Base-by-base conservation (phyloP, 106 monocot genomes). In the Dendrobium officinale region DNA sequence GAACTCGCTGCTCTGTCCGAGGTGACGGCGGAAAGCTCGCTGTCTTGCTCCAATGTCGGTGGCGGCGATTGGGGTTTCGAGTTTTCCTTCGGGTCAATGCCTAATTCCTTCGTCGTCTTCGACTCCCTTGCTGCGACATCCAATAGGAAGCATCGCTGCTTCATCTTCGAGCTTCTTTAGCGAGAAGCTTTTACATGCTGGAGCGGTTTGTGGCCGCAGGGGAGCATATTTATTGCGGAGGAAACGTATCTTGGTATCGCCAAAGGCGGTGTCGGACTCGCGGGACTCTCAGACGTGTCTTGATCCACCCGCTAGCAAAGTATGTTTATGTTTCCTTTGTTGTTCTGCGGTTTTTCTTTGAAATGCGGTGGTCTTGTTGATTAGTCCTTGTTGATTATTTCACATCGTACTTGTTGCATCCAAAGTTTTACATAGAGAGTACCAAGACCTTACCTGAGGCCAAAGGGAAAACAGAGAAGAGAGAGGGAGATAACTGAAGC, bases 241-340 rank as follows among this genome's bases (percentile, higher is more conserved):
- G 67, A 27, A 61, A 1, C 85, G 89, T 81, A 61, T 91, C 37
- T 40, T 85, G 24, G 91, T 94, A 16, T 88, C 86, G 6, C 94
- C 94, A 47, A 85, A 86, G 79, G 94, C 91, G 6, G 91, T 94
- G 11, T 94, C 94, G 11, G 94, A 94, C 67, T 94, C 93, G 41
- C 82, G 74, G 77, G 86, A 80, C 84, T 87, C 90, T 56, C 88
- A 93, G 84, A 93, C 93, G 2, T 93, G 93, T 41, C 91, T 93
- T 43, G 90, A 93, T 91, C 93, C 93, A n/a, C 87, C 90, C 22
- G 90, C 93, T n/a, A 93, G 84, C 74, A 83, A 55, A 80, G 92
- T 93, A 72, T 86, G 83, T 66, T 45, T 44, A 4, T 16, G 8
- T 22, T 47, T 67, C 20, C 61, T 66, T 66, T 3, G 51, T 13